Evolutionary conservation across 257 asterid species (phyloP), one percentile per base, ranked within the genome.

Genomic region (Misopates orontium): DNA sequence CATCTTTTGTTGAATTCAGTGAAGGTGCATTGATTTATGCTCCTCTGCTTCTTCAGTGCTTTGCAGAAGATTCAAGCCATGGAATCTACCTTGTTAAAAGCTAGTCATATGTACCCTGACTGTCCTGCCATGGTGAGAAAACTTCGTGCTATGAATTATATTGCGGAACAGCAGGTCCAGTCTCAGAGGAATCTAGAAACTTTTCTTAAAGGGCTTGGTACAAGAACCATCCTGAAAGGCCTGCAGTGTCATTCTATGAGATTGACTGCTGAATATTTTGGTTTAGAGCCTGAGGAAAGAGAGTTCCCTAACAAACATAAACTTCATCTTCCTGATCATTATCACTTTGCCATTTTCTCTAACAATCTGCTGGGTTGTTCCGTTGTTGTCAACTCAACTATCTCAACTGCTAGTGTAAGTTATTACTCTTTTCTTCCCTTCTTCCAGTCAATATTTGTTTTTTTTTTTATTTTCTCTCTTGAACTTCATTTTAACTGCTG

Each of bases 201-300:
- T 24, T 94, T 86, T 83, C 96, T 90, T 58, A 75, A 79, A 69
- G 85, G 74, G 61, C 83, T 90, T 47, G 81, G 96, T 77, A 96
- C 90, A 81, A 83, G 97, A 80, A 86, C 96, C 63, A 85, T 93
- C 23, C 89, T 96, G 0, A 90, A 84, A 79, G 92, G 95, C 74
- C 84, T 86, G 68, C 99, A 90, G 67, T 90, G 99, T 74, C 95
- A 90, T 66, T 79, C 96, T 53, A 84, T 94, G 99, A 84, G 67
- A 73, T 77, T 94, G 82, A 90, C 99, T 28, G 70, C 95, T 24
- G 96, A 94, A 74, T 94, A 83, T 83, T 94, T 90, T 69, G 54
- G 79, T 62, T 76, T 86, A 79, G 88, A 62, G 66, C 82, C 85
- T 14, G 82, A 75, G 68, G 76, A 85, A 65, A 71, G 87, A 76